Evolutionary conservation across 192 early-diverging fungal species (phyloP), one percentile per base, ranked within the genome.

Genomic region (Linderina pennispora): DNA sequence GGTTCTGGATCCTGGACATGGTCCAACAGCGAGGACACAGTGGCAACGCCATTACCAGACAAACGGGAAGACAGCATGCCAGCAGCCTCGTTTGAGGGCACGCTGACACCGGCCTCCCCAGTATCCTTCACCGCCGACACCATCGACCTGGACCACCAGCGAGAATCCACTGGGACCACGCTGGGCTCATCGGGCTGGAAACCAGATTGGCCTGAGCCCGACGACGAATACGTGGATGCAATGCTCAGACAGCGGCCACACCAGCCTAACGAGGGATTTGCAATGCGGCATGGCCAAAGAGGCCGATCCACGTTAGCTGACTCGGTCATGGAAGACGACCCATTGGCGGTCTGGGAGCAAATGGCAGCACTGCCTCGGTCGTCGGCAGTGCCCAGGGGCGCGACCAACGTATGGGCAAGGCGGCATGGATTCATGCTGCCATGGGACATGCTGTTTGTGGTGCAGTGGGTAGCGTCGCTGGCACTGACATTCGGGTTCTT

Each of bases 121-220:
- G n/a, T n/a, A n/a, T n/a, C n/a, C n/a, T n/a, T n/a, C n/a, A n/a
- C n/a, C n/a, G n/a, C n/a, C n/a, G n/a, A n/a, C n/a, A n/a, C n/a
- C n/a, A n/a, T n/a, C n/a, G n/a, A n/a, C n/a, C n/a, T n/a, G n/a
- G n/a, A n/a, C n/a, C n/a, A n/a, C n/a, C n/a, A n/a, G n/a, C n/a
- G n/a, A n/a, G n/a, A n/a, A n/a, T n/a, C n/a, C n/a, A n/a, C n/a
- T n/a, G n/a, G n/a, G n/a, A n/a, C n/a, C n/a, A n/a, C n/a, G n/a
- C n/a, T n/a, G n/a, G 17, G 6, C 9, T n/a, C 42, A n/a, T 50
- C 58, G 2, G 16, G 36, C 21, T 65, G 62, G 62, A 44, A 34
- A 11, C 58, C 62, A 15, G 62, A 64, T 36, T 61, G 62, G 62
- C 69, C 62, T 0, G 58, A 65, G 26, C 62, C 62, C 13, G 57